Evolutionary conservation across 768 basidiomycete species (phyloP), one percentile per base, ranked within the genome.

Genomic region (Nidula microcarpa): DNA sequence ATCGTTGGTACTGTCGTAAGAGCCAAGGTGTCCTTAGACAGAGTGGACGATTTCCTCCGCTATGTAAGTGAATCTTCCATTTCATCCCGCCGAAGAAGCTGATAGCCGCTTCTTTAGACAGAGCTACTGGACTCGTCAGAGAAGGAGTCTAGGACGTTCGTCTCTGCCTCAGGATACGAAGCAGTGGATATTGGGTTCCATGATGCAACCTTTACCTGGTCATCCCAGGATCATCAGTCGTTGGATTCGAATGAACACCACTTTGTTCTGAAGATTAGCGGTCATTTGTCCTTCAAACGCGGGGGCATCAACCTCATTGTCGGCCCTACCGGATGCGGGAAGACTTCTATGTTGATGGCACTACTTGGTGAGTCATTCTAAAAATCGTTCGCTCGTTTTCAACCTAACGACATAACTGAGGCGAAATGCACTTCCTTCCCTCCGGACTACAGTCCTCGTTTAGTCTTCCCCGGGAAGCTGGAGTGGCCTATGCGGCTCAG

Each of bases 401-500:
- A 23, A 34, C 43, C 47, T 47, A 44, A 9, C 33, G 6, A 6
- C 13, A 33, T 34, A 30, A 39, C 14, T 7, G 49, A 76, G 78
- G 85, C 35, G 86, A 88, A 65, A 81, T 89, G 82, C 84, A 87
- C 62, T 85, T 82, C 60, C 65, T 77, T 7, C 78, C 76, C 1
- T 69, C 70, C 7, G 64, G 68, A 8, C 71, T 78, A 1, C 76
- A 79, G 43, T 82, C 87, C 0, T 87, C 80, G 77, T 88, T 77
- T 65, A 82, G 80, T 56, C 77, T 93, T 6, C 91, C 91, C 23
- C 73, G 89, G 2, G 70, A 69, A 3, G 76, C 75, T 1, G 89
- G 91, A 5, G 77, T 94, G 37, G 84, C 89, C 1, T 92, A 89
- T 63, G 87, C 87, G 5, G 86, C 87, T 2, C 91, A 94, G 64